These are phyloP conservation scores for Stropharia rugosoannulata DNA, from an alignment of 768 basidiomycete genomes.

Conservation along the genomic window DNA sequence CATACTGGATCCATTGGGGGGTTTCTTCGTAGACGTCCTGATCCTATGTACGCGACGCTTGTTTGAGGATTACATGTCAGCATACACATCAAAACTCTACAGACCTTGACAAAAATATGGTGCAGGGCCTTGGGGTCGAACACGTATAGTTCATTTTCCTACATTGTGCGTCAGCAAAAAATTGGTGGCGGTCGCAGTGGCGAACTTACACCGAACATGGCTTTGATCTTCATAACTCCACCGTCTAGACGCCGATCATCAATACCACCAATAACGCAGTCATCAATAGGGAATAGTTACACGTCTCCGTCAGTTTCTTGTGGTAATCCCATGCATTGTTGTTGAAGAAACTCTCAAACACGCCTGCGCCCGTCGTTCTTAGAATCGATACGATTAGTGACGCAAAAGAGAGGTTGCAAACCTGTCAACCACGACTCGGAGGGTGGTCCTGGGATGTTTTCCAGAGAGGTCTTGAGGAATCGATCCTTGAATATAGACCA, in stretches of 20 bases:
- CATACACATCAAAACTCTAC: not conserved
- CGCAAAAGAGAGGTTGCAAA: conserved; percentile 5
- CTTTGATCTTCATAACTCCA: conserved; percentile 28
- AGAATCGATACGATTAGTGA: not conserved
- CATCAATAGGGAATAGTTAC: conserved; percentile 14
- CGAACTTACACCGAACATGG: conserved; percentile 30
- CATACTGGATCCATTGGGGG: conserved; percentile 21
- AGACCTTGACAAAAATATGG: conserved; percentile 42
- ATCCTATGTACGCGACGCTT: conserved; percentile 18
- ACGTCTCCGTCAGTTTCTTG: conserved; percentile 27
- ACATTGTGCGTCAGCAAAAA: not conserved
- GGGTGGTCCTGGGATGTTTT: conserved; percentile 39
- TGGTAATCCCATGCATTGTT: conserved; percentile 35
- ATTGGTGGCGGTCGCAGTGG: not conserved
- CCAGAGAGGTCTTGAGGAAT: conserved; percentile 19
- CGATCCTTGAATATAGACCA: conserved; percentile 1
- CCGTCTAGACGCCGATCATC: conserved; percentile 20
- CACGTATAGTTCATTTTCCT: conserved; percentile 36
- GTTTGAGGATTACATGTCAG: not conserved
- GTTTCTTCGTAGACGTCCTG: conserved; percentile 28
- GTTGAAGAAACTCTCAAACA: conserved; percentile 30
- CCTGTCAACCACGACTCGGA: conserved; percentile 32
- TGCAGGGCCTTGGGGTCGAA: conserved; percentile 44
- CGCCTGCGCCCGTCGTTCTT: conserved; percentile 23
- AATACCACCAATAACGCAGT: not conserved